Evolutionary conservation across 2,329 filamentous ascomycete species (phyloP), one percentile per base, ranked within the genome.

Genomic region (Botryotinia calthae): DNA sequence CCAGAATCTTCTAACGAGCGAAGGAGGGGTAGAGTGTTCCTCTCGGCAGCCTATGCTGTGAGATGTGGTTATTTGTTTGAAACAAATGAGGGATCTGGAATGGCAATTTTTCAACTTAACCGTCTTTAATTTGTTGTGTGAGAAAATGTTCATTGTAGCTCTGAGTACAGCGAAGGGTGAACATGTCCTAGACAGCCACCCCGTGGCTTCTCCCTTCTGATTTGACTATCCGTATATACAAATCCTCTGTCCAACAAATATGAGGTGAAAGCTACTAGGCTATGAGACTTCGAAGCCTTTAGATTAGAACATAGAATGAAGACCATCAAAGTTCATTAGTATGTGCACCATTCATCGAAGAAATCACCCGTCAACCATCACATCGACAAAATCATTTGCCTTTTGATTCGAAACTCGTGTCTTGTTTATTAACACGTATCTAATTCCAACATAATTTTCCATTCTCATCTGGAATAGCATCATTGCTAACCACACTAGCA

Each of bases 401-500:
- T 51, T 31, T 56, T 16, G 7, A 56, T 31, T 22, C 18, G 5
- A 58, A 20, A 20, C 28, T 20, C 54, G 28, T 56, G 4, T 10
- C 18, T 58, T 58, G 2, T 28, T 34, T 22, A 58, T 58, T 34
- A 22, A 20, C 3, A 58, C 18, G 31, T 20, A 58, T 31, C 25
- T 63, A 63, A 63, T 63, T 54, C 68, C 71, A 66, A 31, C 71
- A 72, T 12, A 72, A 66, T 25, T 18, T 67, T 51, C 70, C 64
- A 65, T 72, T 70, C n/a, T 66, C 70, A 65, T 54, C 56, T 1
- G 62, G 44, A 48, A 74, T 56, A 9, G 42, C 66, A 74, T 73
- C 54, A 31, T 18, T 61, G 22, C 46, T 71, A 22, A 42, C 22
- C 40, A 76, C 75, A 46, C 77, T 77, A 85, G 86, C 87, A 44